These are phyloP conservation scores for Suillus discolor DNA, from an alignment of 768 basidiomycete species.

Conservation along the genomic window DNA sequence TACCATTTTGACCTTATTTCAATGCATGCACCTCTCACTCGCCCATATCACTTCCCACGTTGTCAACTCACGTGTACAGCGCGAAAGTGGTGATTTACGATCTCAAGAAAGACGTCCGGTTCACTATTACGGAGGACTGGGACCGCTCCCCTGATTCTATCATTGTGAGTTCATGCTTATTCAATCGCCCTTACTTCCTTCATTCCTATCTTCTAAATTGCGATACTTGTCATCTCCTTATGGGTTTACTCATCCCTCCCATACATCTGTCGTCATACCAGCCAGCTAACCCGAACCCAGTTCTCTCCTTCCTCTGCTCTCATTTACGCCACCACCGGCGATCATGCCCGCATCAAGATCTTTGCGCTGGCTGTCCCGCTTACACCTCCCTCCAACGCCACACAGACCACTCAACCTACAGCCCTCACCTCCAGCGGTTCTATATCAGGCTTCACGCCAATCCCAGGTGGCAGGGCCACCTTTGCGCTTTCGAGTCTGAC, in stretches of 20 bases:
- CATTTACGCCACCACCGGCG: conserved; percentile 76
- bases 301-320: conserved; percentile 73
- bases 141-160: conserved; percentile 69
- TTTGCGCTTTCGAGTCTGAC: conserved; percentile 76
- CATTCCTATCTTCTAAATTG: not conserved
- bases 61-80: conserved; percentile 35
- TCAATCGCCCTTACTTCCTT: not conserved
- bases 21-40: not conserved
- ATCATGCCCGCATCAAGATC: conserved; percentile 75
- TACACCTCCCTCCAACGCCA: conserved; percentile 57
- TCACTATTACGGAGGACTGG: conserved; percentile 81
- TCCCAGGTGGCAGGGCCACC: conserved; percentile 63
- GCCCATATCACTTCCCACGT: not conserved
- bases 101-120: conserved; percentile 62
- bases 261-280: not conserved
- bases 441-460: conserved; percentile 61
- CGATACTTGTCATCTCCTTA: not conserved
- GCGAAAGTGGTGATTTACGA: conserved; percentile 82
- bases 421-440: conserved; percentile 60
- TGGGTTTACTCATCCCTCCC: not conserved
- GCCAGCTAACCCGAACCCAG: conserved; percentile 37
- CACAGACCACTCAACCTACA: conserved; percentile 52
- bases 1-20: conserved; percentile 3
- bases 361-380: conserved; percentile 69
- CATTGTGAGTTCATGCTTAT: not conserved